A percentile compares a stretch with the other conserved stretches of the same genome.
phyloP scores from a whole-genome alignment of 441 rosid genomes.

The Adansonia madagascariensis region DNA sequence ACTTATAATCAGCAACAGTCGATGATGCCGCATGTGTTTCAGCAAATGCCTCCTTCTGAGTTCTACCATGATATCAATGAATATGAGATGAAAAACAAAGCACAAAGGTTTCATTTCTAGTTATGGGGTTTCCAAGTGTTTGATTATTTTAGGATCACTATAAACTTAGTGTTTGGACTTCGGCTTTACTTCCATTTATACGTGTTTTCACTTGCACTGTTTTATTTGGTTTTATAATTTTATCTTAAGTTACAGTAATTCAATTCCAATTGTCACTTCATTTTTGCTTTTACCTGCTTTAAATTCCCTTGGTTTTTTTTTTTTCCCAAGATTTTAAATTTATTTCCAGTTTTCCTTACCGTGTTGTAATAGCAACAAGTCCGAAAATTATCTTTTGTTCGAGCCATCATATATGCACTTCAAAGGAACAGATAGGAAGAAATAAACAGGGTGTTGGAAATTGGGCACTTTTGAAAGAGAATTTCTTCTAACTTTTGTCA shows the following conservation, averaged over 20 bases:
- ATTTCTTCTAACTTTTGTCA: background rate
- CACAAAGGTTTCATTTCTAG: background rate
- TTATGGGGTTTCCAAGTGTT: background rate
- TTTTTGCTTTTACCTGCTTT: background rate
- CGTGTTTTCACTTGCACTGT: background rate
- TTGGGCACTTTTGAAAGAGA: background rate
- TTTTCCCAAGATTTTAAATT: background rate
- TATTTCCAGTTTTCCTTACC: background rate
- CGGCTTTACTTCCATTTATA: background rate
- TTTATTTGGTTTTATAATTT: background rate
- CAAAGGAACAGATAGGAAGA: background rate
- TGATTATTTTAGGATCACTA: background rate
- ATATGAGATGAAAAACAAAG: background rate
- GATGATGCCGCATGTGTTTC: background rate
- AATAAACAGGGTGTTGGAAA: background rate
- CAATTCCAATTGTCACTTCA: background rate
- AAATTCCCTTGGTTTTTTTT: too few relatives aligned
- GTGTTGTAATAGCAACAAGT: background rate
- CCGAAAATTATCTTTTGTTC: too few relatives aligned
- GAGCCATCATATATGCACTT: background rate
- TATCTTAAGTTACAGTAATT: too few relatives aligned
- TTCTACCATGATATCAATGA: slow-evolving; percentile 3
- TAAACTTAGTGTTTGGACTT: background rate
- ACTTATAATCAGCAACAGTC: background rate
- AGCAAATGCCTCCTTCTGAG: background rate